Conservation (phyloP, 805 yeast species). For the Candida xiaguanensis region DNA sequence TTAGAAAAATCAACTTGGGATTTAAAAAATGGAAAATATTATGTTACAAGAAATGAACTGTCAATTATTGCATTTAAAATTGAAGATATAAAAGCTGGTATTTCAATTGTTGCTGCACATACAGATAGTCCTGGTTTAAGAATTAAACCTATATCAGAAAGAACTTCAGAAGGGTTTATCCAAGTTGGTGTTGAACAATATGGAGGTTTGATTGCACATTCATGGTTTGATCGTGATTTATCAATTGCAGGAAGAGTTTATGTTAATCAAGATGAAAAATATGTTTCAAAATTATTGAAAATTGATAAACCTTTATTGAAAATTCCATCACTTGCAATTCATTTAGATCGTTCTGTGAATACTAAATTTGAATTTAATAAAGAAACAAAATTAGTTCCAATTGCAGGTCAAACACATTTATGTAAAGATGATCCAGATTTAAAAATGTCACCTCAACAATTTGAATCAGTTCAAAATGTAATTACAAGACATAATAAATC, state of each 20-base stretch:
- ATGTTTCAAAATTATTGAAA: slow-evolving; percentile 67
- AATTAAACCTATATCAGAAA: slow-evolving; percentile 81
- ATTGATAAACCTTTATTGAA: slow-evolving; percentile 80
- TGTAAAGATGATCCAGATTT: slow-evolving; percentile 52
- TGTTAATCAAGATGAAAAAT: slow-evolving; percentile 50
- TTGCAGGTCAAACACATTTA: slow-evolving; percentile 57
- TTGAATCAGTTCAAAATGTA: slow-evolving; percentile 60
- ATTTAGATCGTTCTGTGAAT: slow-evolving; percentile 73
- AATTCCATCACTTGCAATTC: slow-evolving; percentile 94
- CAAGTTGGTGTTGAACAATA: slow-evolving; percentile 93
- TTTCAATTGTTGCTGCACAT: slow-evolving; percentile 92
- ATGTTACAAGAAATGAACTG: slow-evolving; percentile 85
- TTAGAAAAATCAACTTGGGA: slow-evolving; percentile 70
- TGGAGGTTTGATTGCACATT: slow-evolving; percentile 95
- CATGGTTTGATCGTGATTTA: slow-evolving; percentile 96
- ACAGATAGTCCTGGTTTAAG: slow-evolving; percentile 91
- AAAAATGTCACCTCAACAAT: slow-evolving; percentile 49
- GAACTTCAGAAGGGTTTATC: slow-evolving; percentile 65
- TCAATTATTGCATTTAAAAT: slow-evolving; percentile 79
- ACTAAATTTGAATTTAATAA: slow-evolving; percentile 82
- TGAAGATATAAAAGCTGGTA: slow-evolving; percentile 74
- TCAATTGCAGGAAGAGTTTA: slow-evolving; percentile 90
- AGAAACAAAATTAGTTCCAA: slow-evolving; percentile 82
- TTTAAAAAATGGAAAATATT: slow-evolving; percentile 61
- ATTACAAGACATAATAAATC: slow-evolving; percentile 75